phyloP scores from a whole-genome alignment of 2,329 filamentous ascomycete genomes.

The Claviceps humidiphila region DNA sequence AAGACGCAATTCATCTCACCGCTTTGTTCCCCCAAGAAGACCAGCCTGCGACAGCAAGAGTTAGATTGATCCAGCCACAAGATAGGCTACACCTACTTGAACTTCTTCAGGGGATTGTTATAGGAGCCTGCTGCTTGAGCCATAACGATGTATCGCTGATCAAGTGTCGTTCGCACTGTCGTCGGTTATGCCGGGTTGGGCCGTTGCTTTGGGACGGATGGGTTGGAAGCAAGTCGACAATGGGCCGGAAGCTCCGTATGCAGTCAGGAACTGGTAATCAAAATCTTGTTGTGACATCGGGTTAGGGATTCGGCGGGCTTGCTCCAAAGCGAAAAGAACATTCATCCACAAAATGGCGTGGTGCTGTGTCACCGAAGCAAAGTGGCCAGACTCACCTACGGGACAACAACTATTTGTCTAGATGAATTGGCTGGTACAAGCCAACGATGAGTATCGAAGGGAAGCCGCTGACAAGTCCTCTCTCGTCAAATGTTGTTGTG shows the following conservation, averaged over 20 bases:
- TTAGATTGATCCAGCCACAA: background rate
- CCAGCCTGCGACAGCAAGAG: slow-evolving; percentile 47
- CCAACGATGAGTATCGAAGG: background rate
- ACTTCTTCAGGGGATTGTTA: slow-evolving; percentile 99
- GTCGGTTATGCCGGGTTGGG: background rate
- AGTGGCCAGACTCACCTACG: background rate
- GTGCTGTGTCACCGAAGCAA: background rate
- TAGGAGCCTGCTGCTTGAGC: slow-evolving; percentile 75
- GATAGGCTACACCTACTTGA: slow-evolving; percentile 55
- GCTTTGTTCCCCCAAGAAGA: slow-evolving; percentile 96
- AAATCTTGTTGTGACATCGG: background rate
- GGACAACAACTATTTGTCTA: background rate
- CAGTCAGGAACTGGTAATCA: background rate
- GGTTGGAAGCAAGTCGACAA: background rate
- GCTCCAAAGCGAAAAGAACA: background rate
- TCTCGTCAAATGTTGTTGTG: background rate
- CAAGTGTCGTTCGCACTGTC: background rate
- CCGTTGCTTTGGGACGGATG: background rate
- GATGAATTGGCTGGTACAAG: background rate
- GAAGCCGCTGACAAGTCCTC: background rate
- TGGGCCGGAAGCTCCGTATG: background rate
- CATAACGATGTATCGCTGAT: slow-evolving; percentile 40
- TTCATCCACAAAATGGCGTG: background rate
- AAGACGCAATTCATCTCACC: slow-evolving; percentile 46
- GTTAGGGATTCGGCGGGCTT: background rate